phyloP scores from a whole-genome alignment of 306 rosid species.

The Gleditsia sinensis region DNA sequence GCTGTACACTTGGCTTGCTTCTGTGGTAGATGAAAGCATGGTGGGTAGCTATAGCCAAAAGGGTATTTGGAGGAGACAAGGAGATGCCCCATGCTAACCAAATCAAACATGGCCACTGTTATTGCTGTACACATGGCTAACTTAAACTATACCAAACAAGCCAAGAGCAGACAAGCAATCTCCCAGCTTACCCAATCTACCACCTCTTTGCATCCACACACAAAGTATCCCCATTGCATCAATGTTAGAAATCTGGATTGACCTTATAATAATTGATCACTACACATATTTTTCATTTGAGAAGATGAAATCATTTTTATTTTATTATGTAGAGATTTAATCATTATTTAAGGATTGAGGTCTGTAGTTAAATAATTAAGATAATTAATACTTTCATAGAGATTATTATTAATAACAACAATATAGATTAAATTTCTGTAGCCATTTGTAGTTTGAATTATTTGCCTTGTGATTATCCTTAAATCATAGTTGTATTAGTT shows the following conservation, averaged over 20 bases:
- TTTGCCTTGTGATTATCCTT: conserved; percentile 2
- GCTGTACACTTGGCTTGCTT: conserved; percentile 39
- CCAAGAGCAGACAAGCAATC: too few species aligned
- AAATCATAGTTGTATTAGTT: background rate
- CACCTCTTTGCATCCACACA: background rate
- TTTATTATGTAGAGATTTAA: too few species aligned
- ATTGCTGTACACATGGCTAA: conserved; percentile 58
- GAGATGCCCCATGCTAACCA: background rate
- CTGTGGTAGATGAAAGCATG: background rate
- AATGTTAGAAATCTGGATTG: too few species aligned
- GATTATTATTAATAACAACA: too few species aligned
- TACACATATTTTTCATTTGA: too few species aligned
- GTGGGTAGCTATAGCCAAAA: background rate
- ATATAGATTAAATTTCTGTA: too few species aligned
- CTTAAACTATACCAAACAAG: background rate
- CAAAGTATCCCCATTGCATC: conserved; percentile 29
- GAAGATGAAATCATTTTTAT: too few species aligned
- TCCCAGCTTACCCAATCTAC: background rate
- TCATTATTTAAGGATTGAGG: too few species aligned
- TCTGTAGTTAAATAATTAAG: too few species aligned
- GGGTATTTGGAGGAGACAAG: background rate
- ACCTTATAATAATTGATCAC: too few species aligned
- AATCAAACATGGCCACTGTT: conserved; percentile 30
- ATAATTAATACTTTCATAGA: too few species aligned
- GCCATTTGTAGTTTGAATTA: conserved; percentile 5